Evolutionary conservation across 176 grass and related monocot species (phyloP).

Genomic region (Ananas comosus): DNA sequence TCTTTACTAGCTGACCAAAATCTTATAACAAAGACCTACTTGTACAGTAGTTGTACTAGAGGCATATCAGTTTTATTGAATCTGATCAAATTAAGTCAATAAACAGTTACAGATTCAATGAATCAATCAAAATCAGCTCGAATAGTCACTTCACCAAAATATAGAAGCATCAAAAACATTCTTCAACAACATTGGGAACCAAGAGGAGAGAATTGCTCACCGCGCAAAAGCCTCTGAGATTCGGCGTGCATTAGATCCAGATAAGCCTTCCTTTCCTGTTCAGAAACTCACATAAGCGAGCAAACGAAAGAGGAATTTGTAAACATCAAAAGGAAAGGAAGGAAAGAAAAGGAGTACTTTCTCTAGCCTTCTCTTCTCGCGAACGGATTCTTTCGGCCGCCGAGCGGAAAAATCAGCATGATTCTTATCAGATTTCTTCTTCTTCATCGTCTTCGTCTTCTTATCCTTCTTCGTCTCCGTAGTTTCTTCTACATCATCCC

Average conservation of each 20-base stretch:
- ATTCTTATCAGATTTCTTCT: not conserved
- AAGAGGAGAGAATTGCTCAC: slow-evolving; percentile 21
- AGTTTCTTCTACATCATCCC: slow-evolving; percentile 35
- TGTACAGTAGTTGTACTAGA: too few species aligned
- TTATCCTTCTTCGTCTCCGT: slow-evolving; percentile 44
- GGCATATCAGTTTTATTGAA: not conserved
- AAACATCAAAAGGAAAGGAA: not conserved
- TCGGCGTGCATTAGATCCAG: slow-evolving; percentile 57
- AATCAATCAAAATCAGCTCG: not conserved
- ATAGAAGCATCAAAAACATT: not conserved
- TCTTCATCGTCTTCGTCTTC: slow-evolving; percentile 18
- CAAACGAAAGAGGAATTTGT: slow-evolving; percentile 13
- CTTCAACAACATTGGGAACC: not conserved
- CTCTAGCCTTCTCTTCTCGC: slow-evolving; percentile 42
- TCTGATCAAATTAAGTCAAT: too few species aligned
- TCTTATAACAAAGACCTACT: not conserved
- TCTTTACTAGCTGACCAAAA: not conserved
- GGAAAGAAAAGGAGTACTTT: slow-evolving; percentile 32
- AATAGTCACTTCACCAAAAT: too few species aligned
- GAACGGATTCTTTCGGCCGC: slow-evolving; percentile 39
- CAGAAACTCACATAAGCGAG: slow-evolving; percentile 15
- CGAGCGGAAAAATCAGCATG: not conserved
- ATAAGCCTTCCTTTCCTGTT: slow-evolving; percentile 55
- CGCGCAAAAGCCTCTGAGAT: slow-evolving; percentile 74
- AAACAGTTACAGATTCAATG: not conserved